Conservation (phyloP, 208 protist genomes). For the Trypanosoma avium region DNA sequence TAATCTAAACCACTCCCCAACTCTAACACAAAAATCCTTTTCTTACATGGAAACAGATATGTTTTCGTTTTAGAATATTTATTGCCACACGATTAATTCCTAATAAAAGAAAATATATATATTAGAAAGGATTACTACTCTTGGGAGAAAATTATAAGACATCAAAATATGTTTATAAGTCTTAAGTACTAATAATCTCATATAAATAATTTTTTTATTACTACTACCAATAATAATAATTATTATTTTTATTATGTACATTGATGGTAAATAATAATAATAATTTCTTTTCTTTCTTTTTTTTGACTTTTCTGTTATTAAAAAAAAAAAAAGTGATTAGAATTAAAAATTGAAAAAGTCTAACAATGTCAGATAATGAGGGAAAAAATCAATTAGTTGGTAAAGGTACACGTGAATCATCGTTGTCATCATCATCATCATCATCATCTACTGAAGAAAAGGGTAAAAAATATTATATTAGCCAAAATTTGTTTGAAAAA, state of each 20-base stretch:
- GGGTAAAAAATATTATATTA: conserved; percentile 46
- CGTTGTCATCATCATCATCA: background rate
- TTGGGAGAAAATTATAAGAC: too few species aligned
- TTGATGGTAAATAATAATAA: background rate
- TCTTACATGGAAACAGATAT: background rate
- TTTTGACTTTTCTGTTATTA: conserved; percentile 1
- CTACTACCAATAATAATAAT: too few species aligned
- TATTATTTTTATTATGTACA: too few species aligned
- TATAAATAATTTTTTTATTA: too few species aligned
- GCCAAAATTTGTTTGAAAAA: conserved; percentile 49
- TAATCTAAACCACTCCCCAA: background rate
- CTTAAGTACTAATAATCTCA: too few species aligned
- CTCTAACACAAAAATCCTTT: background rate
- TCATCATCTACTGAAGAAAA: conserved; percentile 24
- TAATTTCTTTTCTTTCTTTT: conserved; percentile 6
- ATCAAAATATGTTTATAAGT: too few species aligned
- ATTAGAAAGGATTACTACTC: too few species aligned
- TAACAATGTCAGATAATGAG: conserved; percentile 5
- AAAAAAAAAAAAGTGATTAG: background rate
- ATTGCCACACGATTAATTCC: background rate
- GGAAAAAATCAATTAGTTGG: background rate
- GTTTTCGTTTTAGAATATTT: background rate
- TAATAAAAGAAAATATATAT: too few species aligned
- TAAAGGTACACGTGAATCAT: background rate
- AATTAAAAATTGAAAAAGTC: background rate